Conservation (phyloP, 2,329 filamentous ascomycete species). For the Phaeosphaeria sp. region DNA sequence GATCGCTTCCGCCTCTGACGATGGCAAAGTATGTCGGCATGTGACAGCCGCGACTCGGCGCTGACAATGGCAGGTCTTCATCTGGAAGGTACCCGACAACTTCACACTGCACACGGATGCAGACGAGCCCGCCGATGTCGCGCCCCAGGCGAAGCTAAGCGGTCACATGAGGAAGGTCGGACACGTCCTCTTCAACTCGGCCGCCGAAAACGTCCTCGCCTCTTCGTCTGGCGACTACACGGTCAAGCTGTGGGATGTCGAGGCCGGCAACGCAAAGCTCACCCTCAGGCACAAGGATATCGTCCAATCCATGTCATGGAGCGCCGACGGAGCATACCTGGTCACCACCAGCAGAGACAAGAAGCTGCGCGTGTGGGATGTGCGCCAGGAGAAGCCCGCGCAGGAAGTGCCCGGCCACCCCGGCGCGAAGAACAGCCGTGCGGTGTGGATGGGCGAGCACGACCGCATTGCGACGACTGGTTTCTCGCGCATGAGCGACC, state of each 20-base stretch:
- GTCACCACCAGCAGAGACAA: conserved; percentile 97
- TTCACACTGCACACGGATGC: conserved; percentile 85
- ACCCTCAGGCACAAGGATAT: conserved; percentile 88
- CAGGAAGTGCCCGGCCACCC: conserved; percentile 86
- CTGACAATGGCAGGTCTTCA: conserved; percentile 68
- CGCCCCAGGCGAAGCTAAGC: conserved; percentile 79
- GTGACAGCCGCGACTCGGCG: neutral
- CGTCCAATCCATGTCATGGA: conserved; percentile 96
- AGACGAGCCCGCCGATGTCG: conserved; percentile 82
- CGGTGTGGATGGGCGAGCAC: conserved; percentile 96
- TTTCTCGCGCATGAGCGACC: conserved; percentile 98
- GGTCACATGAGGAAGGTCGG: conserved; percentile 96
- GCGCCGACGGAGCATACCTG: conserved; percentile 82
- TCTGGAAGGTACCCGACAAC: conserved; percentile 91
- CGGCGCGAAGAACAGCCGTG: conserved; percentile 96
- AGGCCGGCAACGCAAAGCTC: conserved; percentile 75
- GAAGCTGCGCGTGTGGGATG: conserved; percentile 97
- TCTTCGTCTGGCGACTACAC: conserved; percentile 94
- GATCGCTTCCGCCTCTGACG: conserved; percentile 92
- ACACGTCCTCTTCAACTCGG: conserved; percentile 96
- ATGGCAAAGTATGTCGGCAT: conserved; percentile 72
- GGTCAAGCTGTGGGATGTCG: conserved; percentile 94
- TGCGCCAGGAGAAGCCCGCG: conserved; percentile 85
- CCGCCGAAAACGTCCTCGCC: conserved; percentile 93
- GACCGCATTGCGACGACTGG: conserved; percentile 95